Evolutionary conservation across 306 rosid species (phyloP).

Genomic region (Vigna nakashimae): DNA sequence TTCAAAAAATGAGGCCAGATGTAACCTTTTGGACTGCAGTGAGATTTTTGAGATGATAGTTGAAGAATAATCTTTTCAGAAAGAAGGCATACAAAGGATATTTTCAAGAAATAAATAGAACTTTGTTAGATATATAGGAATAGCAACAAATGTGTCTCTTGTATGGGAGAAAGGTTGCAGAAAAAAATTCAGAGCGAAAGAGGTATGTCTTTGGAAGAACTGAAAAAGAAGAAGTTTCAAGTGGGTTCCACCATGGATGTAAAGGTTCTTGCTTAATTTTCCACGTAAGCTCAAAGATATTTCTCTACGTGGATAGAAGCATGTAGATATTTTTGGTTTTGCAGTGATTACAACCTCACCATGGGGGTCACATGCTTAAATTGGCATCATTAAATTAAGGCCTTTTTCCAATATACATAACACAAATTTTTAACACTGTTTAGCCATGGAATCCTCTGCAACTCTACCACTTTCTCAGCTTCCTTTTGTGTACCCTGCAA

Average conservation of each 20-base stretch:
- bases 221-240: no score
- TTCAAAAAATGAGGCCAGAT: neutral
- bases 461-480: slow-evolving; percentile 57
- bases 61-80: neutral
- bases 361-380: neutral
- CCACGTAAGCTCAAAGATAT: slow-evolving; percentile 51
- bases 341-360: slow-evolving; percentile 31
- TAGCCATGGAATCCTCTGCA: slow-evolving; percentile 72
- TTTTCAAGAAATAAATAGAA: neutral
- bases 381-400: slow-evolving; percentile 12
- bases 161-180: neutral
- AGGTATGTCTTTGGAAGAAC: no score
- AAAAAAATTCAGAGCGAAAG: neutral
- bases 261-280: neutral
- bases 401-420: slow-evolving; percentile 26
- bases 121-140: neutral
- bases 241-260: slow-evolving; percentile 47
- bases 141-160: neutral
- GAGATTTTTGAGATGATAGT: neutral
- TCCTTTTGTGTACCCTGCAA: slow-evolving; percentile 61
- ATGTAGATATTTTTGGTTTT: slow-evolving; percentile 50
- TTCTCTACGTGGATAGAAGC: slow-evolving; percentile 36
- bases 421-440: neutral
- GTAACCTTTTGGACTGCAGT: neutral
- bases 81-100: neutral